phyloP scores from a whole-genome alignment of 495 filamentous ascomycete species.

The Aspergillus coremiiformis region DNA sequence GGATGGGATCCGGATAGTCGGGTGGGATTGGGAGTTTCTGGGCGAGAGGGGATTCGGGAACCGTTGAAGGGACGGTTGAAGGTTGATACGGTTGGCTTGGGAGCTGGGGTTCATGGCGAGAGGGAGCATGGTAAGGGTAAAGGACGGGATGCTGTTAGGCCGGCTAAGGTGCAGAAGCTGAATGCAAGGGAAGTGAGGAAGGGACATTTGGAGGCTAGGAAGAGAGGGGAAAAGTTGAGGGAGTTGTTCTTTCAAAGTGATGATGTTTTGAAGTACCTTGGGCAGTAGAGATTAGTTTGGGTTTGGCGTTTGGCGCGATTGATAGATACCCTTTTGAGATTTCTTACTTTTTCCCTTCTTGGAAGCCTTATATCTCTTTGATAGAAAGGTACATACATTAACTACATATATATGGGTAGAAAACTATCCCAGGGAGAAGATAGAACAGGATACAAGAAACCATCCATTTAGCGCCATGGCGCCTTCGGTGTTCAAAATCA shows the following conservation, averaged over 20 bases:
- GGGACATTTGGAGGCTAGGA: slow-evolving; percentile 51
- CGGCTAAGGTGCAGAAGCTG: slow-evolving; percentile 49
- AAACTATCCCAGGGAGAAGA: not conserved
- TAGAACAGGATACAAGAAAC: not conserved
- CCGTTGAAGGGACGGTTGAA: slow-evolving; percentile 71
- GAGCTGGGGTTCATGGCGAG: slow-evolving; percentile 32
- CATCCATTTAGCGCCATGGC: not conserved
- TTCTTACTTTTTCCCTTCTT: not conserved
- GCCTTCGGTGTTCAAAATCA: slow-evolving; percentile 8
- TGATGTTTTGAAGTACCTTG: slow-evolving; percentile 67
- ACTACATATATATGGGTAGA: slow-evolving; percentile 1
- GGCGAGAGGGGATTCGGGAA: slow-evolving; percentile 62
- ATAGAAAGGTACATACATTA: not conserved
- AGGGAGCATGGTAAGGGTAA: slow-evolving; percentile 21
- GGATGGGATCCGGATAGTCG: slow-evolving; percentile 86
- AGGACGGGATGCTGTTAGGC: slow-evolving; percentile 33
- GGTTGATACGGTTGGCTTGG: slow-evolving; percentile 67
- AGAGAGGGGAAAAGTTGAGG: slow-evolving; percentile 53
- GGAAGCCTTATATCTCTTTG: not conserved
- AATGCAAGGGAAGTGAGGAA: slow-evolving; percentile 64
- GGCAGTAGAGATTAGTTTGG: slow-evolving; percentile 19
- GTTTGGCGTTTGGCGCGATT: slow-evolving; percentile 2
- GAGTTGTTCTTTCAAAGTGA: slow-evolving; percentile 62
- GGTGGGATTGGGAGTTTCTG: slow-evolving; percentile 59
- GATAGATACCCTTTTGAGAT: not conserved